Evolutionary conservation across 768 basidiomycete species (phyloP).

Genomic region (Psilocybe cubensis): DNA sequence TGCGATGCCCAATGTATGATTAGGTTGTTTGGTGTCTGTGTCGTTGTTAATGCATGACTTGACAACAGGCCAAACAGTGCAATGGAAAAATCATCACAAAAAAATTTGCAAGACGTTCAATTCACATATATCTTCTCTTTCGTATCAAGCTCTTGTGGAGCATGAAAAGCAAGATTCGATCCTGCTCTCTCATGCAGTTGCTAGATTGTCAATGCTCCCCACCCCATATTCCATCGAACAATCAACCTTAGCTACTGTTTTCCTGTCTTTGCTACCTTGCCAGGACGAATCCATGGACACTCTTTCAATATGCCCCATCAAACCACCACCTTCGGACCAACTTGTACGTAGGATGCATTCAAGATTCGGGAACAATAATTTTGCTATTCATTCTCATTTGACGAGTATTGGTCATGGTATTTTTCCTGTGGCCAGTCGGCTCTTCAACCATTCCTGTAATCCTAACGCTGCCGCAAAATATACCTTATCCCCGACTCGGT

Average conservation of each 20-base stretch:
- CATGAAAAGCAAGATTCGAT: constrained; percentile 65
- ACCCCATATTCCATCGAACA: constrained; percentile 19
- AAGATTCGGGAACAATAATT: constrained; percentile 84
- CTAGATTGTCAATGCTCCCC: constrained; percentile 34
- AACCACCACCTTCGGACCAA: constrained; percentile 27
- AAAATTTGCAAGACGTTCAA: constrained; percentile 67
- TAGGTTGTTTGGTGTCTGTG: not conserved
- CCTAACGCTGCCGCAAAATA: constrained; percentile 76
- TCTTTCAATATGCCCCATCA: constrained; percentile 36
- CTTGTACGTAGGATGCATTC: constrained; percentile 44
- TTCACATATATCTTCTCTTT: constrained; percentile 45
- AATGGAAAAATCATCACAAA: constrained; percentile 72
- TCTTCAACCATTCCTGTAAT: constrained; percentile 82
- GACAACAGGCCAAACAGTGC: constrained; percentile 61
- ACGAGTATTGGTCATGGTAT: constrained; percentile 72
- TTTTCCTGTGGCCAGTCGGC: constrained; percentile 76
- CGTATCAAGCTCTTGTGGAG: constrained; percentile 50
- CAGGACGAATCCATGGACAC: constrained; percentile 27
- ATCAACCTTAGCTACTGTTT: constrained; percentile 8
- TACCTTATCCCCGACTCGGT: constrained; percentile 36
- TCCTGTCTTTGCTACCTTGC: constrained; percentile 37
- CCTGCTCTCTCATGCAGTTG: constrained; percentile 65
- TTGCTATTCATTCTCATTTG: constrained; percentile 75
- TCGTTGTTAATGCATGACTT: constrained; percentile 5
- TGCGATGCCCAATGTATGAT: constrained; percentile 65